phyloP scores from a whole-genome alignment of 495 filamentous ascomycete genomes.

The Trichoderma erinaceum region DNA sequence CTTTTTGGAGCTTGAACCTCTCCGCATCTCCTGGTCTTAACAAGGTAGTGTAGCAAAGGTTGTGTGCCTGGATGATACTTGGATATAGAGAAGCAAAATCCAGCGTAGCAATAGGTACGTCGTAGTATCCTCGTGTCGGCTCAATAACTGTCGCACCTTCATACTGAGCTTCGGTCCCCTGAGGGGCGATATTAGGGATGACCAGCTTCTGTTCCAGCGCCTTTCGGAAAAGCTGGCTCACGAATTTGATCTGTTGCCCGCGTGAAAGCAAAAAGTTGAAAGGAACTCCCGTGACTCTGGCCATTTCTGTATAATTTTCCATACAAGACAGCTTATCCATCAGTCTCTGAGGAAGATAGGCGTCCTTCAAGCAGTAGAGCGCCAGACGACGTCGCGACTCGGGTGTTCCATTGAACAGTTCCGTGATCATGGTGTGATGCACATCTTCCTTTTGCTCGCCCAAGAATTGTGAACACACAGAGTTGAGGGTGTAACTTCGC shows the following conservation, averaged over 20 bases:
- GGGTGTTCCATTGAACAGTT: conserved; percentile 88
- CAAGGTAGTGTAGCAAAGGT: conserved; percentile 95
- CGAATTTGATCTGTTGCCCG: conserved; percentile 95
- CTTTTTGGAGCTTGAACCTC: conserved; percentile 64
- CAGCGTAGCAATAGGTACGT: conserved; percentile 89
- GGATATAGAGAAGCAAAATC: conserved; percentile 99
- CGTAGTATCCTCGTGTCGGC: conserved; percentile 84
- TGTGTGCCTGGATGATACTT: conserved; percentile 98
- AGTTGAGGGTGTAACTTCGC: conserved; percentile 95
- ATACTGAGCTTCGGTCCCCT: conserved; percentile 75
- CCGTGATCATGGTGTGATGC: conserved; percentile 98
- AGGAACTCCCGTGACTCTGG: conserved; percentile 95
- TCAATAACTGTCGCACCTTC: conserved; percentile 98
- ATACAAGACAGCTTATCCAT: conserved; percentile 98
- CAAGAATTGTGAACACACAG: conserved; percentile 92
- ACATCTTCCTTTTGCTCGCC: conserved; percentile 99
- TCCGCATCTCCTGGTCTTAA: conserved; percentile 76
- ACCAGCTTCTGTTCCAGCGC: conserved; percentile 87
- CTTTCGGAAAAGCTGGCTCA: conserved; percentile 95
- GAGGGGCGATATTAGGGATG: conserved; percentile 71
- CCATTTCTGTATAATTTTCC: conserved; percentile 99
- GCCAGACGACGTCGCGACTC: conserved; percentile 86
- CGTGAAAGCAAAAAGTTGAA: conserved; percentile 91
- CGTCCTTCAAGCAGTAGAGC: conserved; percentile 97
- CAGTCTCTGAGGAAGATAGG: conserved; percentile 86